Evolutionary conservation across 495 filamentous ascomycete genomes (phyloP).

Genomic region (Jackrogersella multiformis): DNA sequence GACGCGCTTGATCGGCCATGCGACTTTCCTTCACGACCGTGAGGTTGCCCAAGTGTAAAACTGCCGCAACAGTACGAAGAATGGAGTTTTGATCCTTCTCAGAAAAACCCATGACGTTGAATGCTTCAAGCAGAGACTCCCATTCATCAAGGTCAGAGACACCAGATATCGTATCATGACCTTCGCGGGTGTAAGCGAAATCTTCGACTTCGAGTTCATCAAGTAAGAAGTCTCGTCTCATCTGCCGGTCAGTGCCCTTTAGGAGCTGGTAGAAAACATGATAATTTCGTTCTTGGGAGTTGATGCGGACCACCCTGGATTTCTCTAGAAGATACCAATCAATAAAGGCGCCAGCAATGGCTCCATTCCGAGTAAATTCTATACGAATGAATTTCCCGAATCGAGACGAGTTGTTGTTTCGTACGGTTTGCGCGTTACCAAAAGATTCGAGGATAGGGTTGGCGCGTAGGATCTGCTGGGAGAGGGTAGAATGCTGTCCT

Average conservation of each 20-base stretch:
- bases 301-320: conserved; percentile 90
- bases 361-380: conserved; percentile 88
- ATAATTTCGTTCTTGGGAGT: conserved; percentile 89
- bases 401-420: conserved; percentile 98
- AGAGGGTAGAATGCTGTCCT: conserved; percentile 83
- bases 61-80: conserved; percentile 85
- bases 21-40: conserved; percentile 87
- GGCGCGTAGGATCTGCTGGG: conserved; percentile 93
- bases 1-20: conserved; percentile 86
- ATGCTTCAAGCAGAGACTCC: conserved; percentile 88
- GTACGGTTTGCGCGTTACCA: conserved; percentile 96
- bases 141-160: conserved; percentile 94
- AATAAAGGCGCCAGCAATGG: conserved; percentile 95
- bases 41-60: conserved; percentile 94
- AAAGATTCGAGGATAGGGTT: conserved; percentile 99
- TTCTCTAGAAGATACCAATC: conserved; percentile 99
- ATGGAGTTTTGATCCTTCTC: conserved; percentile 85
- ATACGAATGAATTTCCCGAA: conserved; percentile 99
- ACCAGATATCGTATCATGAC: conserved; percentile 88
- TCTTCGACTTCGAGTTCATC: conserved; percentile 77
- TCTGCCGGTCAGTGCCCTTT: conserved; percentile 75
- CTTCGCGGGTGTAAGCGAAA: conserved; percentile 89
- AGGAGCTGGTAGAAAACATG: conserved; percentile 98
- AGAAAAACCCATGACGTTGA: conserved; percentile 92
- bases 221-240: conserved; percentile 80